Evolutionary conservation across 2,329 filamentous ascomycete genomes (phyloP).

Genomic region (Blastomyces parvus): DNA sequence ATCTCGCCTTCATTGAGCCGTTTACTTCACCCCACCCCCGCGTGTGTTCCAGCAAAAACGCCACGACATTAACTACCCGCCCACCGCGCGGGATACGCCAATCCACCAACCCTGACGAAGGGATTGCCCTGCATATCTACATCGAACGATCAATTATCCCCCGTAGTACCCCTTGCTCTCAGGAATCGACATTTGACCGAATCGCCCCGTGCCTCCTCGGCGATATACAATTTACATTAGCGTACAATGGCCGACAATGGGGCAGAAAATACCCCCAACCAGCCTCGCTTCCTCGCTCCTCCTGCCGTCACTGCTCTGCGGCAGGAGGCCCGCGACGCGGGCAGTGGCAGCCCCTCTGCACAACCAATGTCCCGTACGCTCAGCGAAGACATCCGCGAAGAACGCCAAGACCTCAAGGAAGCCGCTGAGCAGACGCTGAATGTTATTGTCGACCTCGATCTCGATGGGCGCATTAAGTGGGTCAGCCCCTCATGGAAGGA

Average conservation of each 20-base stretch:
- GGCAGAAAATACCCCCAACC: conserved; percentile 20
- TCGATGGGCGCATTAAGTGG: conserved; percentile 87
- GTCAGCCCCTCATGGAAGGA: conserved; percentile 94
- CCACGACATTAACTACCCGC: background rate
- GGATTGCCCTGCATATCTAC: background rate
- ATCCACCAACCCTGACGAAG: background rate
- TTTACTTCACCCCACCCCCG: background rate
- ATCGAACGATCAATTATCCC: background rate
- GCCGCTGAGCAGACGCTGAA: conserved; percentile 95
- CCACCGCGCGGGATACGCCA: background rate
- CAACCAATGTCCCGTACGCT: conserved; percentile 51
- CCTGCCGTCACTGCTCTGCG: conserved; percentile 37
- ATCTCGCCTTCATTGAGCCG: background rate
- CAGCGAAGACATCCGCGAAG: conserved; percentile 84
- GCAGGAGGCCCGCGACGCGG: conserved; percentile 34
- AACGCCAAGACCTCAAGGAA: conserved; percentile 86
- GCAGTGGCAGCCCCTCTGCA: conserved; percentile 10
- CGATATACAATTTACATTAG: background rate
- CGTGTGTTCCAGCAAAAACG: background rate
- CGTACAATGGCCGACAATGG: conserved; percentile 35
- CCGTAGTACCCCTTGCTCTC: background rate
- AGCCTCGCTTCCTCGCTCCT: conserved; percentile 33
- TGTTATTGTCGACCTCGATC: conserved; percentile 85
- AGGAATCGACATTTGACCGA: background rate
- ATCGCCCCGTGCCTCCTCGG: background rate